These are phyloP conservation scores for Candida glaebosa DNA, from an alignment of 805 yeast species.

Conservation along the genomic window DNA sequence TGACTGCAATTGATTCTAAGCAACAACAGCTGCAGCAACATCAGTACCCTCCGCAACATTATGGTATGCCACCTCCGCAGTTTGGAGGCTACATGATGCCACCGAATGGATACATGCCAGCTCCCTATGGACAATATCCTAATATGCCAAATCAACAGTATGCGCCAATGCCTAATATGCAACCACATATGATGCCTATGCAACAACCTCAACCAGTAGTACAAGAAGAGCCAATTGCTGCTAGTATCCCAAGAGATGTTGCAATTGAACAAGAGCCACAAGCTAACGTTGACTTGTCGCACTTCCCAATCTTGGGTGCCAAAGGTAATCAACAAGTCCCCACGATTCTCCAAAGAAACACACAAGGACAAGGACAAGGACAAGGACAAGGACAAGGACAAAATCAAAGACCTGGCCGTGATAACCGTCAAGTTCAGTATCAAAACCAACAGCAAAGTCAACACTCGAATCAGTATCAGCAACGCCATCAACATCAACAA, in stretches of 20 bases:
- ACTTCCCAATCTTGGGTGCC: conserved; percentile 55
- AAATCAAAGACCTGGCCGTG: conserved; percentile 10
- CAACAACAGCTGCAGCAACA: conserved; percentile 20
- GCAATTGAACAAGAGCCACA: conserved; percentile 1
- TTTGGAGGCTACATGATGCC: conserved; percentile 41
- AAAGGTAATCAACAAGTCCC: conserved; percentile 22
- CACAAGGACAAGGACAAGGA: conserved; percentile 13
- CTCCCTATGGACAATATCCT: conserved; percentile 32
- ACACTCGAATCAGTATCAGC: conserved; percentile 22
- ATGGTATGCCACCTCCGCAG: conserved; percentile 28
- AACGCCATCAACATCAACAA: conserved; percentile 27
- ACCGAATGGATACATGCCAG: conserved; percentile 34
- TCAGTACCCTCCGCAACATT: conserved; percentile 31
- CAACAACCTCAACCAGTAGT: conserved; percentile 11
- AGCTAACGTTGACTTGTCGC: conserved; percentile 35
- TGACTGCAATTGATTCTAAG: conserved; percentile 44
- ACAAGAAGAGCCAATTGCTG: conserved; percentile 7
- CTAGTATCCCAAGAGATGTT: conserved; percentile 4
- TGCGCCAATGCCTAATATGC: conserved; percentile 12
- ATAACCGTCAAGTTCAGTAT: too few species aligned
- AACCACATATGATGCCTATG: conserved; percentile 13
- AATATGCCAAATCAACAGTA: conserved; percentile 22
- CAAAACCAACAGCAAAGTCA: conserved; percentile 16
- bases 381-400: conserved; percentile 10
- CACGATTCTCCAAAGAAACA: conserved; percentile 10